Percentiles rank a stretch among this genome's conserved stretches.
These are phyloP conservation scores for Berkeleyomyces rouxiae DNA, from an alignment of 2,329 filamentous ascomycete species.

Conservation along the genomic window DNA sequence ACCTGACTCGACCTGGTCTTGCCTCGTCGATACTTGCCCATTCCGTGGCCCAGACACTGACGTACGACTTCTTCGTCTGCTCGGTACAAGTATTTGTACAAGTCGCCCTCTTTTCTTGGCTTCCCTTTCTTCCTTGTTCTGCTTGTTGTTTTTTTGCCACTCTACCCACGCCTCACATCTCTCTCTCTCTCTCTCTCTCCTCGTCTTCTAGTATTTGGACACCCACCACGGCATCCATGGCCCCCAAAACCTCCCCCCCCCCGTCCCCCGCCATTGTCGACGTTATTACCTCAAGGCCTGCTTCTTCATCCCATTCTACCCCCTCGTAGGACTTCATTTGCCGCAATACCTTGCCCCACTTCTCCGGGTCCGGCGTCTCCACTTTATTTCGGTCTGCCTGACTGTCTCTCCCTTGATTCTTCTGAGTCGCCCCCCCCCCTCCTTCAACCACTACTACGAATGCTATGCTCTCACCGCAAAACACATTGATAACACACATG, in stretches of 20 bases:
- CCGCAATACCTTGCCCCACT: not conserved
- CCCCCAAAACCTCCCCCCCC: not conserved
- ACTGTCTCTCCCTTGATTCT: not conserved
- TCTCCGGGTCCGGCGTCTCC: not conserved
- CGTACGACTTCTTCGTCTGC: not conserved
- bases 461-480: not conserved
- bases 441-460: not conserved
- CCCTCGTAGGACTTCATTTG: too few species aligned
- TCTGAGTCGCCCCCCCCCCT: not conserved
- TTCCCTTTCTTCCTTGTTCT: not conserved
- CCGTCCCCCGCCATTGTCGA: not conserved
- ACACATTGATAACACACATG: not conserved
- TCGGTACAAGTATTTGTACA: not conserved
- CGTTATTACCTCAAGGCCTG: not conserved
- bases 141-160: not conserved
- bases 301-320: too few species aligned
- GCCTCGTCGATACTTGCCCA: not conserved
- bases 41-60: not conserved
- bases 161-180: not conserved
- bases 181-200: not conserved
- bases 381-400: too few species aligned
- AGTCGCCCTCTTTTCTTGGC: not conserved
- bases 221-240: not conserved
- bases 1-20: not conserved
- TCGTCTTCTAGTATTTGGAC: not conserved